Evolutionary conservation across 2,329 filamentous ascomycete genomes (phyloP), one percentile per base, ranked within the genome.

Genomic region (Talaromyces sp.): DNA sequence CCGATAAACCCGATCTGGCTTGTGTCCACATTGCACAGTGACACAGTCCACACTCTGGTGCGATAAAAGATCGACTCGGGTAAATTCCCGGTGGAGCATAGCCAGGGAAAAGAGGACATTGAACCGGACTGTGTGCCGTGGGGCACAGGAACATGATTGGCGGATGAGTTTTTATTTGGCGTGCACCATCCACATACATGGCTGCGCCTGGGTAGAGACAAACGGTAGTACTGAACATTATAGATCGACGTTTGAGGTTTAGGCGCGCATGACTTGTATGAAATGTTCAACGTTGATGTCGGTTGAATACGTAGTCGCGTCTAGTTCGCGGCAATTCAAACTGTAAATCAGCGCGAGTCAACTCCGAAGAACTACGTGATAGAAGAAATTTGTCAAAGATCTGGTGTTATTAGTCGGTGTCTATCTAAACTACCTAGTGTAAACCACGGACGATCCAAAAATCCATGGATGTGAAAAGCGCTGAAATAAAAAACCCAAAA

Each of bases 371-470:
- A n/a, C 38, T 40, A 40, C 40, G 40, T 19, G 13, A 19, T 1
- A 10, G 4, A n/a, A 10, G 10, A 43, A 43, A 7, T 1, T 3
- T 19, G 40, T 43, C 17, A 31, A 53, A 53, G 47, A 53, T 53
- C 8, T 29, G 13, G 5, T 53, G 22, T 49, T 56, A 56, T 38
- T 56, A 36, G 31, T 36, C 19, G n/a, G 53, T 38, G 53, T 56
- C 53, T 56, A 38, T 56, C 53, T 36, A 56, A 22, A 56, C 31
- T 56, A 56, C 31, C 29, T 56, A 56, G 31, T 56, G 25, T 56
- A 54, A 22, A 19, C 17, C 49, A 31, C 13, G 25, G 27, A 34
- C 3, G n/a, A 34, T 19, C 27, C 22, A 25, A 47, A 25, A 3
- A 34, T 13, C 51, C 51, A 54, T 54, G 29, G 27, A 54, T 13